Base-by-base conservation (phyloP, 768 basidiomycete genomes). In the Lyophyllum decastes region DNA sequence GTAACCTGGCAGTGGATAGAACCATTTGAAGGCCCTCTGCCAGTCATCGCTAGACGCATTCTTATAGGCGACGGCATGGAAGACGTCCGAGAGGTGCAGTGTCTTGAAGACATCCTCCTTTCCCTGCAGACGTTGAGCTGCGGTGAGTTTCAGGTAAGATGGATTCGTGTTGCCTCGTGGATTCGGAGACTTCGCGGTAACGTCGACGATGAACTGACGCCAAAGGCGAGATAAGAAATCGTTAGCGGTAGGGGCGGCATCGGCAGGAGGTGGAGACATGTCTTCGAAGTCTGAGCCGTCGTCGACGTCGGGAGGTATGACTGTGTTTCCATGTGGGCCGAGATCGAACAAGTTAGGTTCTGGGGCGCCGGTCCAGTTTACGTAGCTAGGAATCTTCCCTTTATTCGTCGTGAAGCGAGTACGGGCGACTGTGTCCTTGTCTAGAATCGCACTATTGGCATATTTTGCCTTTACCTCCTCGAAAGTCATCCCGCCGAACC, bases 141-240 rank as follows among this genome's bases (percentile, higher is more conserved):
- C 4, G 16, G 21, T 46, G 10, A 62, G 57, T n/a, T 52, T 52
- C 46, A 58, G 8, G 25, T 62, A 62, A 1, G 50, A 62, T 1
- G 34, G 11, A 2, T 34, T 62, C 1, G 49, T 52, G 5, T 4
- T 26, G 6, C 61, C 54, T 6, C 41, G n/a, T 19, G 16, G 46
- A 49, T 8, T 62, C 59, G 0, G 57, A 58, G 53, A 55, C 27
- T 59, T 62, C 2, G 10, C 26, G 1, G 10, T 52, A 2, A 59
- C 1, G 19, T 61, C 27, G 0, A 52, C 19, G 8, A 59, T 34
- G 16, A 61, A 62, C 22, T 27, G 49, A 1, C 45, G 34, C 11
- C 35, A 59, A 1, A 62, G 2, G 0, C 53, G 41, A 10, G 63
- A 52, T 1, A 49, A 7, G 16, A 56, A 12, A 16, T 55, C 55